Evolutionary conservation across 768 basidiomycete species (phyloP).

Genomic region (Lentinula boryana): DNA sequence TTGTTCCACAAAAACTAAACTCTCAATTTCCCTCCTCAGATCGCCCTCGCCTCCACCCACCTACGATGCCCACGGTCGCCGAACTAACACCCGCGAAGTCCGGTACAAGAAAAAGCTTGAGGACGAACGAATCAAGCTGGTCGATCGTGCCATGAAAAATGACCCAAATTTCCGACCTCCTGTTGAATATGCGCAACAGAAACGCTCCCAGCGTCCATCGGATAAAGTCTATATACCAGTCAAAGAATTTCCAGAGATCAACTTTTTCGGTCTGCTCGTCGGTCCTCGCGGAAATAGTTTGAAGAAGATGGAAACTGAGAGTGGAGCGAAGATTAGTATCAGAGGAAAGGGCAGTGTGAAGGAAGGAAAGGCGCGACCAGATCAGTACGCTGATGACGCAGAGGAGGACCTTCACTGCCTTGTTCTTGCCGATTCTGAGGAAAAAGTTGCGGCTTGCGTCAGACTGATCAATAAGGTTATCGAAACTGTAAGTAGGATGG

Average conservation of each 20-base stretch:
- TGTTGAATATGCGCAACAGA: slow-evolving; percentile 92
- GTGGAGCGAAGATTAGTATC: slow-evolving; percentile 97
- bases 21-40: slow-evolving; percentile 28
- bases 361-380: slow-evolving; percentile 95
- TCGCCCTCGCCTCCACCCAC: slow-evolving; percentile 97
- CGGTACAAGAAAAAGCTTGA: slow-evolving; percentile 95
- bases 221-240: slow-evolving; percentile 99
- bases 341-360: slow-evolving; percentile 98
- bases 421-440: slow-evolving; percentile 87
- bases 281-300: slow-evolving; percentile 98
- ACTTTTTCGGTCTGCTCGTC: slow-evolving; percentile 97
- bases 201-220: slow-evolving; percentile 87
- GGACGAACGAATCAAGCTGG: slow-evolving; percentile 86
- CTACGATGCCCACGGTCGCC: slow-evolving; percentile 94
- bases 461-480: slow-evolving; percentile 97
- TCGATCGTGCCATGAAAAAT: slow-evolving; percentile 94
- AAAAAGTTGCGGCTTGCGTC: slow-evolving; percentile 88
- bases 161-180: slow-evolving; percentile 98
- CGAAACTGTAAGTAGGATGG: slow-evolving; percentile 72
- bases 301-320: slow-evolving; percentile 99
- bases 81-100: slow-evolving; percentile 98
- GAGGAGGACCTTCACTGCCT: slow-evolving; percentile 99
- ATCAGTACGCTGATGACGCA: slow-evolving; percentile 92
- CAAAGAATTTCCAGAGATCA: slow-evolving; percentile 99
- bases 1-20: slow-evolving; percentile 17